phyloP scores from a whole-genome alignment of 495 filamentous ascomycete genomes.

The Trichoderma erinaceum region DNA sequence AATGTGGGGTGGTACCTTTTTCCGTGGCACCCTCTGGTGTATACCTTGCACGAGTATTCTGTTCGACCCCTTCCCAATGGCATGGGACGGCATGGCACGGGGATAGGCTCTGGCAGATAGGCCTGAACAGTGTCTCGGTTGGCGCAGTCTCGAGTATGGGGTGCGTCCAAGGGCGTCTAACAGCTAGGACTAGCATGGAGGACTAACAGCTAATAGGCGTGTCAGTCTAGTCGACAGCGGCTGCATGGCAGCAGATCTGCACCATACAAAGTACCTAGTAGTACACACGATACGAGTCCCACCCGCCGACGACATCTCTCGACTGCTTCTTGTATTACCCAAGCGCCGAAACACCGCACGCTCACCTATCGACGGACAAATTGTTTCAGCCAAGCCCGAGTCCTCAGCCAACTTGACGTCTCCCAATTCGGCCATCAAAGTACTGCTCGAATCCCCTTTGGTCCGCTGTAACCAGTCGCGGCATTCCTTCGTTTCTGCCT shows the following conservation, averaged over 20 bases:
- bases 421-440: background rate
- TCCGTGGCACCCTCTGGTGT: background rate
- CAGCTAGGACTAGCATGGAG: background rate
- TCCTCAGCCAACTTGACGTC: background rate
- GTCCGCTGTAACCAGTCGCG: conserved; percentile 10
- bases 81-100: conserved; percentile 6
- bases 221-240: background rate
- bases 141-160: background rate
- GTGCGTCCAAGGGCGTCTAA: background rate
- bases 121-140: conserved; percentile 4
- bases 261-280: background rate
- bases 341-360: background rate
- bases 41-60: background rate
- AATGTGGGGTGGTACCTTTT: conserved; percentile 13
- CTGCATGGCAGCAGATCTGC: background rate
- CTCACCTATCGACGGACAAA: background rate
- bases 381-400: conserved; percentile 7
- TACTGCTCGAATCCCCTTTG: background rate
- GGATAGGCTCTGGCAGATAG: background rate
- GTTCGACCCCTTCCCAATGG: conserved; percentile 4
- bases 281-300: background rate
- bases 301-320: background rate
- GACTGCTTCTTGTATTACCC: background rate
- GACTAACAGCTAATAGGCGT: background rate
- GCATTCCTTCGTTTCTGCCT: background rate